Conservation (phyloP, 768 basidiomycete genomes). For the Amylocystis lapponica region DNA sequence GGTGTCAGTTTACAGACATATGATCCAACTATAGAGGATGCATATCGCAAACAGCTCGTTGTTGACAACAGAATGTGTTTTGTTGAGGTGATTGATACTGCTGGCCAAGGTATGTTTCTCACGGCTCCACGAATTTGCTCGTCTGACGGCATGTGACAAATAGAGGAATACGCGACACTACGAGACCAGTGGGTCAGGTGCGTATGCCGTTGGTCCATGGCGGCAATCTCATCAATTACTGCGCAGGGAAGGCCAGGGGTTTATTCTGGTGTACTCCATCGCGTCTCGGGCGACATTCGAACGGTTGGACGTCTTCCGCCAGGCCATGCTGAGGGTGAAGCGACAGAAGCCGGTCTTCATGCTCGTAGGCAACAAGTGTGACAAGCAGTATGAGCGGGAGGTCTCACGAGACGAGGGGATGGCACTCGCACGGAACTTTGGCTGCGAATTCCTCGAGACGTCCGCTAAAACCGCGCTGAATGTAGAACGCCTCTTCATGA, state of each 20-base stretch:
- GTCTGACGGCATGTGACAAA: slow-evolving; percentile 15
- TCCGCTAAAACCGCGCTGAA: slow-evolving; percentile 94
- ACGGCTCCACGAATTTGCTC: background rate
- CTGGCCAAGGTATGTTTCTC: slow-evolving; percentile 77
- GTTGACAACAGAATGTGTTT: slow-evolving; percentile 95
- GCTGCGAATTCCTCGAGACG: slow-evolving; percentile 94
- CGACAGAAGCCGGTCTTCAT: slow-evolving; percentile 82
- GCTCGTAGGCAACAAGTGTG: slow-evolving; percentile 95
- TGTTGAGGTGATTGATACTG: slow-evolving; percentile 95
- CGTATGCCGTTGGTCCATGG: slow-evolving; percentile 30
- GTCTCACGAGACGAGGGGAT: slow-evolving; percentile 88
- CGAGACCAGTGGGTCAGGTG: slow-evolving; percentile 98
- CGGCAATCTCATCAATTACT: background rate
- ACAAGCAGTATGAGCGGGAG: slow-evolving; percentile 87
- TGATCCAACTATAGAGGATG: slow-evolving; percentile 98
- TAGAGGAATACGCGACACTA: slow-evolving; percentile 96
- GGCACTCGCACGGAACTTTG: slow-evolving; percentile 73
- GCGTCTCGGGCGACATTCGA: slow-evolving; percentile 91
- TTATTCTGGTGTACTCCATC: slow-evolving; percentile 95
- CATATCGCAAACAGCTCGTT: slow-evolving; percentile 91
- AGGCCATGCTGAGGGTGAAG: slow-evolving; percentile 87
- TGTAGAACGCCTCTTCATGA: slow-evolving; percentile 86
- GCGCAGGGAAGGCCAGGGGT: slow-evolving; percentile 93
- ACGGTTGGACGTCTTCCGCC: slow-evolving; percentile 83
- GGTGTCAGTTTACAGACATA: slow-evolving; percentile 57